Base-by-base conservation (phyloP, 257 asterid species). In the Salvia miltiorrhiza region DNA sequence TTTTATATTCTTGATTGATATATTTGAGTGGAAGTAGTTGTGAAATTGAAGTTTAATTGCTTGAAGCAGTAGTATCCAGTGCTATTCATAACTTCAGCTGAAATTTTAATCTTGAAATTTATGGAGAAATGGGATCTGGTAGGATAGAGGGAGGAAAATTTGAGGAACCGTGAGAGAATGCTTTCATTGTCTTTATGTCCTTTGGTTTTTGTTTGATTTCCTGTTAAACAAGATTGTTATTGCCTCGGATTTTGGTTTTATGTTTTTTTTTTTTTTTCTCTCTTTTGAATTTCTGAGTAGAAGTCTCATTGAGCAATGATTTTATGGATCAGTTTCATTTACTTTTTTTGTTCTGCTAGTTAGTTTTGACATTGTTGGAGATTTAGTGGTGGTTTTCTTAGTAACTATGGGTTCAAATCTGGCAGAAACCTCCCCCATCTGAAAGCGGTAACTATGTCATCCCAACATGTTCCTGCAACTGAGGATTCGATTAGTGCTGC, bases 401-500 rank as follows among this genome's bases (percentile, higher is more conserved):
- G 17, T 67, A 68, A 74, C 49, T 30, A 3, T 16, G 35, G 9
- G 50, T 72, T 61, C n/a, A 10, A 21, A 61, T 69, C 21, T 80
- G 40, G 77, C 84, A 83, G 86, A 65, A 55, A 20, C 8, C 37
- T 60, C 30, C 5, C 23, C 5, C 48, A 70, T 65, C 71, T 56
- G 75, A 21, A 69, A 73, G 68, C 66, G 1, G 7, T 7, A 30
- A 69, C 67, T 21, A 85, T 85, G 91, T 79, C 87, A 61, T 76
- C 86, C 0, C 63, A 81, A 4, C 33, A 60, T 19, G 50, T 74
- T 47, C 84, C 87, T 26, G 85, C 85, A 72, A 77, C 82, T 67
- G 63, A 78, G 4, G 87, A 83, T 10, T 85, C 91, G n/a, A 84
- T 85, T 47, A 23, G 47, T 54, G 85, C 83, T 57, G 63, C 86